phyloP scores from a whole-genome alignment of 208 protist species.

The Leishmania arabica region DNA sequence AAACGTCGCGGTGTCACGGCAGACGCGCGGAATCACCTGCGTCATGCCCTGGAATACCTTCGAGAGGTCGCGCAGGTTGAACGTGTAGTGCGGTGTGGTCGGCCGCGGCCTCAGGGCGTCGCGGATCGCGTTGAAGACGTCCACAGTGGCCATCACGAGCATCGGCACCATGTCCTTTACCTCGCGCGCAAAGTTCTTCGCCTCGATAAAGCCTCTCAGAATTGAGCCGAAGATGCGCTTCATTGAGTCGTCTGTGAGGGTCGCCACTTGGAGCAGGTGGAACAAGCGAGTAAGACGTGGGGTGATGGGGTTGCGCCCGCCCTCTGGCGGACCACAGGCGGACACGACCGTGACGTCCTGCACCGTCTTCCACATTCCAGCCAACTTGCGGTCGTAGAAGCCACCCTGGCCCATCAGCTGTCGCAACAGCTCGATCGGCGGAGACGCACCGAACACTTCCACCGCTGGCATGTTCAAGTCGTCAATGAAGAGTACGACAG shows the following conservation, averaged over 20 bases:
- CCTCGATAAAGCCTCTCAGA: conserved; percentile 90
- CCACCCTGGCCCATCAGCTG: conserved; percentile 96
- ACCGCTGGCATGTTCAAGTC: conserved; percentile 98
- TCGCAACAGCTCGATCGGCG: conserved; percentile 97
- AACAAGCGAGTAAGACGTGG: conserved; percentile 95
- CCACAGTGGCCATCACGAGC: conserved; percentile 89
- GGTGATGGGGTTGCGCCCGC: conserved; percentile 95
- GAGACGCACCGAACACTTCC: conserved; percentile 97
- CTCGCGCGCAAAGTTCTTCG: conserved; percentile 84
- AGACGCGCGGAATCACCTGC: conserved; percentile 90
- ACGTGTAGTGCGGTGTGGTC: conserved; percentile 98
- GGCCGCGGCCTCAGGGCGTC: conserved; percentile 95
- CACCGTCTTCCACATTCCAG: conserved; percentile 95
- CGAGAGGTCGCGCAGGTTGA: conserved; percentile 97
- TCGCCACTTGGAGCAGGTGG: conserved; percentile 93
- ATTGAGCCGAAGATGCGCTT: conserved; percentile 95
- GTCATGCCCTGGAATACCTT: conserved; percentile 96
- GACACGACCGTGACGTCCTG: conserved; percentile 95
- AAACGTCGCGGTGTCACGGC: conserved; percentile 58
- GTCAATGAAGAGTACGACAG: conserved; percentile 97
- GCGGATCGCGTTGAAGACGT: conserved; percentile 93
- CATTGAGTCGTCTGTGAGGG: conserved; percentile 94
- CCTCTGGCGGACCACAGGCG: conserved; percentile 96
- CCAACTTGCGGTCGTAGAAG: conserved; percentile 96
- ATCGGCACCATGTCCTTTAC: conserved; percentile 63